These are phyloP conservation scores for Boletus reticulatus DNA, from an alignment of 768 basidiomycete genomes.

Conservation along the genomic window DNA sequence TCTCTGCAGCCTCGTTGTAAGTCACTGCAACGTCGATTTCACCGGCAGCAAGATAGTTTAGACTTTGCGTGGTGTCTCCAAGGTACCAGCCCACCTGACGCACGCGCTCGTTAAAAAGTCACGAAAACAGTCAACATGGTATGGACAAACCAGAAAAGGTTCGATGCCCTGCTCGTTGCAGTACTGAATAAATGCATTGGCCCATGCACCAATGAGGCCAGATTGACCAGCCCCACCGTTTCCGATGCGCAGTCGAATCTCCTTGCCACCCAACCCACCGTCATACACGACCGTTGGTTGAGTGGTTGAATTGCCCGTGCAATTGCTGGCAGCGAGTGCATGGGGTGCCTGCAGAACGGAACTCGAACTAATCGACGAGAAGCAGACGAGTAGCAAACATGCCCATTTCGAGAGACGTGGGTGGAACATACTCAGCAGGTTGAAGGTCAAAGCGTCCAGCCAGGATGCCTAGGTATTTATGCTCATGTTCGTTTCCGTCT, in stretches of 20 bases:
- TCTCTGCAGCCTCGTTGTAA: conserved; percentile 52
- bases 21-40: conserved; percentile 50
- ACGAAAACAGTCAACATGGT: conserved; percentile 14
- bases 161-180: conserved; percentile 13
- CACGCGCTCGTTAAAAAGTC: background rate
- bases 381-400: too few relatives aligned
- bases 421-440: too few relatives aligned
- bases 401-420: too few relatives aligned
- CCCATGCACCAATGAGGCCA: conserved; percentile 47
- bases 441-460: too few relatives aligned
- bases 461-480: too few relatives aligned
- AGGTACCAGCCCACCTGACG: conserved; percentile 54
- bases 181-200: conserved; percentile 43
- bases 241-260: conserved; percentile 43
- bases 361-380: too few relatives aligned
- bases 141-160: conserved; percentile 29
- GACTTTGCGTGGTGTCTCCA: conserved; percentile 53
- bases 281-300: conserved; percentile 36
- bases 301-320: background rate
- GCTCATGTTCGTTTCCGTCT: too few relatives aligned
- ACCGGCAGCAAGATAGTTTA: conserved; percentile 40
- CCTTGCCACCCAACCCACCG: conserved; percentile 34
- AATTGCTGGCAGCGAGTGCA: too few relatives aligned
- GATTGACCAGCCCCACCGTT: conserved; percentile 54
- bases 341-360: too few relatives aligned